phyloP scores from a whole-genome alignment of 2,329 filamentous ascomycete species.

The Geosmithia flava region DNA sequence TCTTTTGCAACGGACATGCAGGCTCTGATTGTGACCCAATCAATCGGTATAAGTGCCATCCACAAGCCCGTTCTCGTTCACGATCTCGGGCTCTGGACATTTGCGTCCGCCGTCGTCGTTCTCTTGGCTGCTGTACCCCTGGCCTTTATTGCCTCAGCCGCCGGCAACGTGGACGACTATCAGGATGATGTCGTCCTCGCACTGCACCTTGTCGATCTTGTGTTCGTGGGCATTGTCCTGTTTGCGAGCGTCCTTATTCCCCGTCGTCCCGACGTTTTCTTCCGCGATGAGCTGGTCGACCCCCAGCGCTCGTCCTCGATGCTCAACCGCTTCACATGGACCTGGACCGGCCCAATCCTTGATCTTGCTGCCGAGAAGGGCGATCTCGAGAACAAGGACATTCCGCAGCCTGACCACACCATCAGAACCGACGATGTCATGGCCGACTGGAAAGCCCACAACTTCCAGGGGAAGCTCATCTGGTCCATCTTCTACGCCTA shows the following conservation, averaged over 20 bases:
- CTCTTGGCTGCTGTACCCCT: constrained; percentile 30
- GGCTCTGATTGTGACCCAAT: constrained; percentile 40
- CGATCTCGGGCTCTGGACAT: constrained; percentile 37
- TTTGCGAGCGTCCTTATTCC: constrained; percentile 44
- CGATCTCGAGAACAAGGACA: constrained; percentile 47
- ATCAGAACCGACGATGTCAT: constrained; percentile 38
- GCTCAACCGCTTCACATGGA: constrained; percentile 50
- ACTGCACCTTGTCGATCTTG: constrained; percentile 32
- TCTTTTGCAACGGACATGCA: constrained; percentile 12
- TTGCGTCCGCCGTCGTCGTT: constrained; percentile 32
- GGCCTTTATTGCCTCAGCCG: constrained; percentile 21
- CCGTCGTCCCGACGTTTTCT: constrained; percentile 55
- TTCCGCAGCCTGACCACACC: constrained; percentile 46
- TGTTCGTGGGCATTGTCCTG: constrained; percentile 28
- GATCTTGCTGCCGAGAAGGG: constrained; percentile 41
- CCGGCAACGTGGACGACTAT: constrained; percentile 6
- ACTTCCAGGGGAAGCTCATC: constrained; percentile 43
- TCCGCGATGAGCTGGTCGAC: constrained; percentile 48
- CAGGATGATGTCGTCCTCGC: constrained; percentile 25
- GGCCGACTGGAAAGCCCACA: constrained; percentile 32
- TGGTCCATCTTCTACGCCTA: constrained; percentile 47
- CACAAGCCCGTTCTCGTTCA: constrained; percentile 40
- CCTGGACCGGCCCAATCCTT: constrained; percentile 49
- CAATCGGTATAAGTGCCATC: constrained; percentile 32
- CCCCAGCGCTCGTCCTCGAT: constrained; percentile 47